Base-by-base conservation (phyloP, 352 stramenopile genomes). In the Phytophthora ramorum region DNA sequence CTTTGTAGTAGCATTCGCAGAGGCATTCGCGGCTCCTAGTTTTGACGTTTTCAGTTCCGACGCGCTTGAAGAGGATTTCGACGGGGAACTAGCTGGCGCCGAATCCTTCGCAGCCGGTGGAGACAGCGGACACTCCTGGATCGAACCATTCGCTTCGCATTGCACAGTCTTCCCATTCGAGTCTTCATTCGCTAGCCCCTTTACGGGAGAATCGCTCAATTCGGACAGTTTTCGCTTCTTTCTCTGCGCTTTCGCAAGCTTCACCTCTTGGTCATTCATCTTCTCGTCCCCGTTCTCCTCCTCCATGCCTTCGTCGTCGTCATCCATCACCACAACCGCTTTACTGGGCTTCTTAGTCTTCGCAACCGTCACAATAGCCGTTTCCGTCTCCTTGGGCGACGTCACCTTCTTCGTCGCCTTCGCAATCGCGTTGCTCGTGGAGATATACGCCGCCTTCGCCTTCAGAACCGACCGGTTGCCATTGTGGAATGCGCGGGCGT, bases 401-500 rank as follows among this genome's bases (percentile, higher is more conserved):
- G 49, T 52, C n/a, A 38, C 32, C 41, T 65, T 75, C 48, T 77
- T 72, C 8, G 46, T 20, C 41, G 56, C 54, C 54, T 63, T 71
- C 5, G 65, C 43, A 70, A 64, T 81, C 26, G 69, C 53, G 24
- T 69, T 58, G 45, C 66, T 81, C 2, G 70, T 79, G 8, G 63
- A 77, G 13, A 68, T 60, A 58, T 65, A 76, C 28, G 69, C 69
- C 13, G 69, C 41, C 63, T 92, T 92, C 19, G 73, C 59, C 57
- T 83, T 85, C 19, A 78, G 68, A 19, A 72, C 58, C n/a, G 72
- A 65, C 12, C 79, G 73, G 52, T 77, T 89, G 49, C 78, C 81
- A 41, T 83, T 89, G 70, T 92, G 83, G 47, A 92, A 92, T 17
- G 75, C 73, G 44, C 79, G 85, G 3, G 87, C 87, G 57, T 94